Percentiles rank a stretch among this genome's conserved stretches.
Conservation (phyloP, 257 asterid species). For the Solanum bulbocastanum region DNA sequence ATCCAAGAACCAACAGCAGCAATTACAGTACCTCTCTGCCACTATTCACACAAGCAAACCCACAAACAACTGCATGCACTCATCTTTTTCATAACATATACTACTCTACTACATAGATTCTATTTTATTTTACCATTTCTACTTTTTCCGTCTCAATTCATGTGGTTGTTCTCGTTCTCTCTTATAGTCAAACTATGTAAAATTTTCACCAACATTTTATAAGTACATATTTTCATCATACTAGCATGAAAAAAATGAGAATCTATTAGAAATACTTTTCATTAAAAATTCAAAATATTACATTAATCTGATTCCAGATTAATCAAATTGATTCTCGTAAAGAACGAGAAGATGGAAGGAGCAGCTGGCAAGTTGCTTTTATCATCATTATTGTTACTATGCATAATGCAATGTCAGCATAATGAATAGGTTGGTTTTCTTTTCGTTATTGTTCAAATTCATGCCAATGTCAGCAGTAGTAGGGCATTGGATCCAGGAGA, state of each 20-base stretch:
- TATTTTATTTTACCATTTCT: neutral
- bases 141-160: neutral
- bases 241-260: neutral
- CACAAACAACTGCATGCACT: slow-evolving; percentile 28
- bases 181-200: neutral
- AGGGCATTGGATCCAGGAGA: slow-evolving; percentile 7
- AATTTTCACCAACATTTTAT: neutral
- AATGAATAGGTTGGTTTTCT: neutral
- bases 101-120: neutral
- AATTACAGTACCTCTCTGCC: slow-evolving; percentile 12
- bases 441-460: neutral
- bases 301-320: neutral
- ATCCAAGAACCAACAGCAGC: slow-evolving; percentile 32
- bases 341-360: neutral
- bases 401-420: neutral
- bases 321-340: neutral
- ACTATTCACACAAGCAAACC: slow-evolving; percentile 19
- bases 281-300: neutral
- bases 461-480: slow-evolving; percentile 7
- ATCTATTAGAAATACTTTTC: neutral
- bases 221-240: neutral
- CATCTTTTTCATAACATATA: neutral
- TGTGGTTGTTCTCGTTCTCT: neutral
- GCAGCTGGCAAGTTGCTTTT: neutral
- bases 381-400: neutral